Evolutionary conservation across 805 yeast species (phyloP).

Genomic region (Hagleromyces aurorensis): DNA sequence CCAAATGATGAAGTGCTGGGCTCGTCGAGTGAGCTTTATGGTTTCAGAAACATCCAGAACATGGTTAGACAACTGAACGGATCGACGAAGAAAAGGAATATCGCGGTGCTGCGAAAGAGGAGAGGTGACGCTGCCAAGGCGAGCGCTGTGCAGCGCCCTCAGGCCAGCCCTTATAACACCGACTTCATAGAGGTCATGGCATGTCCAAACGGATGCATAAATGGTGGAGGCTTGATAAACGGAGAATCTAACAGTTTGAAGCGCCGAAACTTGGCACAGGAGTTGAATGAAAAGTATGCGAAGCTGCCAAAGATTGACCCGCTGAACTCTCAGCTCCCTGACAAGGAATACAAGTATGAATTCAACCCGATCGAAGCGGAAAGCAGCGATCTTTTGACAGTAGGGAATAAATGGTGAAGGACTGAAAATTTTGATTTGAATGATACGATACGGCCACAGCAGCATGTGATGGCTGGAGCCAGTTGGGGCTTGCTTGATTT

Average conservation of each 20-base stretch:
- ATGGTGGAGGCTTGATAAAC: conserved; percentile 89
- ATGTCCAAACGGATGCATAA: conserved; percentile 95
- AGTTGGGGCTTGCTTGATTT: too few species aligned
- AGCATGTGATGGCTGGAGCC: too few species aligned
- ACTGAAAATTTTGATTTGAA: too few species aligned
- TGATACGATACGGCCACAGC: too few species aligned
- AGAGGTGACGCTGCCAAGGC: conserved; percentile 28
- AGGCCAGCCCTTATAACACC: conserved; percentile 42
- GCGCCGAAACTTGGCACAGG: conserved; percentile 12
- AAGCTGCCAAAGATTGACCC: conserved; percentile 12
- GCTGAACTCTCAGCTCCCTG: conserved; percentile 3
- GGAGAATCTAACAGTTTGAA: conserved; percentile 29
- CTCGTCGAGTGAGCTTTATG: conserved; percentile 67
- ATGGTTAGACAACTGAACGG: conserved; percentile 70
- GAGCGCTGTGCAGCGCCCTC: conserved; percentile 7
- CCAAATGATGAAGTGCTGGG: conserved; percentile 36
- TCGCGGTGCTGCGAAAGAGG: conserved; percentile 26
- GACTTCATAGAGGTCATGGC: conserved; percentile 96
- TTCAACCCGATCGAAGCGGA: conserved; percentile 17
- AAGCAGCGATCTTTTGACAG: too few species aligned
- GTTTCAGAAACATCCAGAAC: conserved; percentile 91
- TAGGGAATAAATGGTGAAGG: too few species aligned
- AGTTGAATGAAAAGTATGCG: conserved; percentile 10
- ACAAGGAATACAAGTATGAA: conserved; percentile 10
- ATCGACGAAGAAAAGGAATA: conserved; percentile 15